Evolutionary conservation across 192 early-diverging fungal species (phyloP).

Genomic region (Spizellomyces sp.): DNA sequence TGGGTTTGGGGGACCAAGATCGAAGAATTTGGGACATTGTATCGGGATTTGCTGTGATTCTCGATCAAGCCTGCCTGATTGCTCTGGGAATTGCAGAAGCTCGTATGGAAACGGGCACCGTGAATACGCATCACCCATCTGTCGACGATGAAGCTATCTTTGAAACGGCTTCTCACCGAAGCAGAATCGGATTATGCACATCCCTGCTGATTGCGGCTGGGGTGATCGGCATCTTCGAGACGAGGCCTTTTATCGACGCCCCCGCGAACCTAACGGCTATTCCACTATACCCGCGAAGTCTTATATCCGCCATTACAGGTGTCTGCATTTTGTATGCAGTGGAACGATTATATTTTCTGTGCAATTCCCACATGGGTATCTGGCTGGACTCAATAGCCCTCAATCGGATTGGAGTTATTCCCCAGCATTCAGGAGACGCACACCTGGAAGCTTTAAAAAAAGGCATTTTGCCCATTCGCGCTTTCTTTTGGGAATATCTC

Average conservation of each 20-base stretch:
- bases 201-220: constrained; percentile 13
- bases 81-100: constrained; percentile 13
- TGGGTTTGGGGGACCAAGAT: constrained; percentile 2
- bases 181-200: not conserved
- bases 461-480: not conserved
- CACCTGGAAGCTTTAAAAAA: not conserved
- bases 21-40: constrained; percentile 2
- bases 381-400: not conserved
- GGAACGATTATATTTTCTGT: constrained; percentile 11
- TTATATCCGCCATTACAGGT: constrained; percentile 8
- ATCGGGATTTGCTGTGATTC: constrained; percentile 8
- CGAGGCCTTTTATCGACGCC: not conserved
- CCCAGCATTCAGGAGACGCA: not conserved
- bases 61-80: constrained; percentile 21
- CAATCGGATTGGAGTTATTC: not conserved
- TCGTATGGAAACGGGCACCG: not conserved
- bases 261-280: constrained; percentile 6
- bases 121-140: not conserved
- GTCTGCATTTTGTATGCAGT: constrained; percentile 12
- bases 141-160: not conserved
- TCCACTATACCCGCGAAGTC: constrained; percentile 14
- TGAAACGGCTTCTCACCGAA: not conserved
- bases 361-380: not conserved
- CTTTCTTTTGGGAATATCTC: constrained; percentile 19
- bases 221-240: constrained; percentile 11